These are phyloP conservation scores for Xylariaceae sp. DNA, from an alignment of 2,329 filamentous ascomycete genomes.

Conservation along the genomic window DNA sequence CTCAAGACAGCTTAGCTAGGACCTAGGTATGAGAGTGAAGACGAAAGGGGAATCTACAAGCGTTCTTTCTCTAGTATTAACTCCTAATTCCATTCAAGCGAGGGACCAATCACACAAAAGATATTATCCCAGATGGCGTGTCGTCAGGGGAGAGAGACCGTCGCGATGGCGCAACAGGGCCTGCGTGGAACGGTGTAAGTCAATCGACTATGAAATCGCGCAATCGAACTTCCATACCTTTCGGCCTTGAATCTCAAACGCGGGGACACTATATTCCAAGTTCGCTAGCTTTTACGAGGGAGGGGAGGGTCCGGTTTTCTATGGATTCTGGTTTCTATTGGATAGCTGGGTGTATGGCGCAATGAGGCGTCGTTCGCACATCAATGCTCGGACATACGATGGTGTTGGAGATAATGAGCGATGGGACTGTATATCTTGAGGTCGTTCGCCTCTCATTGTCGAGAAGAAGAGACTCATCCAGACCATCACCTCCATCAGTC, in stretches of 20 bases:
- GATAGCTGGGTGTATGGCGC: constrained; percentile 25
- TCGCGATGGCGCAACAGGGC: neutral
- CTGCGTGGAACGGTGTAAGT: neutral
- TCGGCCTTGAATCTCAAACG: constrained; percentile 23
- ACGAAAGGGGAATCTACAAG: too few relatives aligned
- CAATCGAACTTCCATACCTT: constrained; percentile 29
- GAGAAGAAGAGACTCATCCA: neutral
- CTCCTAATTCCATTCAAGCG: neutral
- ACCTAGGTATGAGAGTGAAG: too few relatives aligned
- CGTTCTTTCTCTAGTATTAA: too few relatives aligned
- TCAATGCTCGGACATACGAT: constrained; percentile 18
- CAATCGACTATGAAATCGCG: constrained; percentile 10
- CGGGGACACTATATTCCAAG: constrained; percentile 6
- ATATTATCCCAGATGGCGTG: neutral
- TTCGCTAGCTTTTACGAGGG: constrained; percentile 4
- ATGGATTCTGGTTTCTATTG: constrained; percentile 22
- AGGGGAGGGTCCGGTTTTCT: too few relatives aligned
- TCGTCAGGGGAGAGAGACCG: neutral
- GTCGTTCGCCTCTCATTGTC: neutral
- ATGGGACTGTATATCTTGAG: constrained; percentile 1
- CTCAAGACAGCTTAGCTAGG: neutral
- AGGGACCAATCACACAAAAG: neutral
- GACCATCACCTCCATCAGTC: neutral
- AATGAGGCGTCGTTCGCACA: constrained; percentile 28
- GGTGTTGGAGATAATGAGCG: constrained; percentile 3